Evolutionary conservation across 805 yeast species (phyloP).

Genomic region (Monosporozyma siamensis): DNA sequence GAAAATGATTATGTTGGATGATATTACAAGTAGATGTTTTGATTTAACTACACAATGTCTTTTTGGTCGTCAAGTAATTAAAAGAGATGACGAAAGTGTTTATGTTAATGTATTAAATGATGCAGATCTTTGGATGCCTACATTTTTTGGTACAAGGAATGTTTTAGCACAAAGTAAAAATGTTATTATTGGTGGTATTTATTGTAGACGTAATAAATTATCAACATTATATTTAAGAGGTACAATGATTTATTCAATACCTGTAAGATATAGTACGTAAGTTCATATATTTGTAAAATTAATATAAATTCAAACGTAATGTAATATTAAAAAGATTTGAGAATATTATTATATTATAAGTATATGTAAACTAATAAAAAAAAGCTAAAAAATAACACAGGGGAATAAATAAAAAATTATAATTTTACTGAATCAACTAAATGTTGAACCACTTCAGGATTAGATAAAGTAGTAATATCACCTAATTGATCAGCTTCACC

Average conservation of each 20-base stretch:
- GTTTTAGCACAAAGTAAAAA: conserved; percentile 11
- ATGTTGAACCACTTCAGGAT: conserved; percentile 64
- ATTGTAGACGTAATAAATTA: conserved; percentile 10
- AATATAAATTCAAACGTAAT: not conserved
- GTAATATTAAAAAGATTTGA: not conserved
- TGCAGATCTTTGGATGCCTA: not conserved
- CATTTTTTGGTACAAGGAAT: conserved; percentile 4
- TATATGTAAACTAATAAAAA: not conserved
- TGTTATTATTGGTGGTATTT: conserved; percentile 22
- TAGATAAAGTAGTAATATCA: conserved; percentile 67
- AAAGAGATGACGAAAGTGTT: not conserved
- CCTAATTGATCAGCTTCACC: conserved; percentile 76
- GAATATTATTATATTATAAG: not conserved
- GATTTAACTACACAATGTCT: conserved; percentile 4
- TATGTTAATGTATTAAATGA: not conserved
- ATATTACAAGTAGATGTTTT: conserved; percentile 1
- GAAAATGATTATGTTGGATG: not conserved
- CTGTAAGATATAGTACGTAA: not conserved
- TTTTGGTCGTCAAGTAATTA: not conserved
- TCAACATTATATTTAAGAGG: conserved; percentile 19
- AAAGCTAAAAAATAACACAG: not conserved
- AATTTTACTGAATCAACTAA: conserved; percentile 45
- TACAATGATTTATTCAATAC: conserved; percentile 8
- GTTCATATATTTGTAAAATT: not conserved
- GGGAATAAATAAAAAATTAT: conserved; percentile 5